Evolutionary conservation across 169 alveolate species (phyloP).

Genomic region (Perkinsus chesapeaki): DNA sequence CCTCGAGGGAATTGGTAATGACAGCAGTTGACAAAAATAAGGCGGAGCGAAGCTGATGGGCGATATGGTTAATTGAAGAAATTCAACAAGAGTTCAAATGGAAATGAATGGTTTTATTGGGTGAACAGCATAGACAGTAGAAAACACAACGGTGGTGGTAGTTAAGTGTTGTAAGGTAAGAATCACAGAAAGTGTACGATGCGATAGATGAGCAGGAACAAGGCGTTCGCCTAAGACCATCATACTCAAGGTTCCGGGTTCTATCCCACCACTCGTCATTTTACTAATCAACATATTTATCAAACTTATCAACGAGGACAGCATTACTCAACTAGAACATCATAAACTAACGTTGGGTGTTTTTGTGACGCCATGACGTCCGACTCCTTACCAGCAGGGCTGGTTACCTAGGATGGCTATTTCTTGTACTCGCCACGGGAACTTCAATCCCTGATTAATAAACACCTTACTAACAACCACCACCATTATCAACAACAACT

Average conservation of each 20-base stretch:
- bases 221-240: background rate
- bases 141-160: background rate
- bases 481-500: slow-evolving; percentile 38
- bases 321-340: background rate
- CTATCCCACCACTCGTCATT: background rate
- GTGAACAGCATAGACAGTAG: background rate
- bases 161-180: background rate
- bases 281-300: background rate
- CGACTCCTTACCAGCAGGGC: slow-evolving; percentile 52
- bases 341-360: background rate
- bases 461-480: background rate
- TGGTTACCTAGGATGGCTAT: slow-evolving; percentile 61
- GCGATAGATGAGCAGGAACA: background rate
- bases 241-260: background rate
- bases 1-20: too few relatives aligned
- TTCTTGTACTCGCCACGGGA: slow-evolving; percentile 32
- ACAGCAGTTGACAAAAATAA: too few relatives aligned
- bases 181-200: background rate
- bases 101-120: background rate
- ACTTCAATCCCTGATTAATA: slow-evolving; percentile 16
- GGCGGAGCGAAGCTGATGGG: background rate
- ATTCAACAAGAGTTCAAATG: background rate
- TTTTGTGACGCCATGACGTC: background rate
- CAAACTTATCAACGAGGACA: background rate
- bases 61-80: too few relatives aligned